phyloP scores from a whole-genome alignment of 768 basidiomycete species.

The Amyloporia xantha region DNA sequence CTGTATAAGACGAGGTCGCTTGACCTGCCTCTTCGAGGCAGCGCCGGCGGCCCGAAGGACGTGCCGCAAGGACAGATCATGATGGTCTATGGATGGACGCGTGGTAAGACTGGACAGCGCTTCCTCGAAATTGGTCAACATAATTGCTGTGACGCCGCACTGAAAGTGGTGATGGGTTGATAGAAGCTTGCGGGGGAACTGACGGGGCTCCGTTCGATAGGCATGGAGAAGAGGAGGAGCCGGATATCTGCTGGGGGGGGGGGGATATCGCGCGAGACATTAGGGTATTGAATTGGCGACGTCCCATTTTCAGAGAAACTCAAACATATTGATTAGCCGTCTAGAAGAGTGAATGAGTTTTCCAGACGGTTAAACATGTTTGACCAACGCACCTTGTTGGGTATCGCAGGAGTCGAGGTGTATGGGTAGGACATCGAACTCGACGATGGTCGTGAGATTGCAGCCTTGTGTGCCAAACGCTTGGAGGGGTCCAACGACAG shows the following conservation, averaged over 20 bases:
- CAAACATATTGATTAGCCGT: slow-evolving; percentile 31
- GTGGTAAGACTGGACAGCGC: slow-evolving; percentile 41
- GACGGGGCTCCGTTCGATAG: slow-evolving; percentile 37
- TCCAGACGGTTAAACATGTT: neutral
- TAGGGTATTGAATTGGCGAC: slow-evolving; percentile 48
- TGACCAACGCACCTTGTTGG: slow-evolving; percentile 39
- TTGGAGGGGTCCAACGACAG: slow-evolving; percentile 15
- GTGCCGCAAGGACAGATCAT: slow-evolving; percentile 55
- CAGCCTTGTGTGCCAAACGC: slow-evolving; percentile 33
- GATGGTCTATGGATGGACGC: slow-evolving; percentile 71
- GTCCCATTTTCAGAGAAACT: slow-evolving; percentile 32
- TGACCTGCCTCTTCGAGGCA: slow-evolving; percentile 68
- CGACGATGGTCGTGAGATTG: slow-evolving; percentile 35
- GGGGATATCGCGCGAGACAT: slow-evolving; percentile 34
- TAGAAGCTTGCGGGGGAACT: slow-evolving; percentile 79
- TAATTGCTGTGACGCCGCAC: slow-evolving; percentile 70
- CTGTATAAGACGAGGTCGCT: slow-evolving; percentile 46
- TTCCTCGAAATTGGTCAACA: slow-evolving; percentile 70
- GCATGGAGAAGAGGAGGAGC: slow-evolving; percentile 37
- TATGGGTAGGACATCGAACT: slow-evolving; percentile 33
- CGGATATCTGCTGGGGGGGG: slow-evolving; percentile 30
- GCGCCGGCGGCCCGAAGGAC: slow-evolving; percentile 66
- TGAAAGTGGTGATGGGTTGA: slow-evolving; percentile 70
- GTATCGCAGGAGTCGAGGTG: slow-evolving; percentile 38
- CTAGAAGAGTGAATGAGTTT: slow-evolving; percentile 18